phyloP scores from a whole-genome alignment of 768 basidiomycete species.

The Lentinula sp. region DNA sequence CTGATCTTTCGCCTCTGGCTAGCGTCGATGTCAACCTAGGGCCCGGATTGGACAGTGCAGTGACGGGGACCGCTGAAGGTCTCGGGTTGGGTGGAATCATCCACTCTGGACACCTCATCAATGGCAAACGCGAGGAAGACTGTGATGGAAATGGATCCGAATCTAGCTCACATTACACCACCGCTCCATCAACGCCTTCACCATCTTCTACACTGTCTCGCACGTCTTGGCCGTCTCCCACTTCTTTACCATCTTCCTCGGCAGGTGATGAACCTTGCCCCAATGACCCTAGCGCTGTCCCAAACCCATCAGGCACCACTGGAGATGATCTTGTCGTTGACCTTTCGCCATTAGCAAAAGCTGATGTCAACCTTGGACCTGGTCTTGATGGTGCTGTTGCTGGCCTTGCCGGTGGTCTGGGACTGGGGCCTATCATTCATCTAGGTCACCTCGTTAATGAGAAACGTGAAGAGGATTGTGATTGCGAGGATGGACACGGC shows the following conservation, averaged over 20 bases:
- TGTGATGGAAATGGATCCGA: neutral
- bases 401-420: neutral
- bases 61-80: neutral
- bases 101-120: neutral
- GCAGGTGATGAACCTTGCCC: neutral
- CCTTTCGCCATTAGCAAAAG: neutral
- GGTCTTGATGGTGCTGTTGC: neutral
- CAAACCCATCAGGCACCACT: neutral
- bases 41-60: neutral
- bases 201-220: neutral
- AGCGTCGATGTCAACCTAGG: neutral
- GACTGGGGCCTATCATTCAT: neutral
- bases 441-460: neutral
- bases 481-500: neutral
- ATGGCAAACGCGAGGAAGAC: neutral
- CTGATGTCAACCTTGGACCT: neutral
- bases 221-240: too few relatives aligned
- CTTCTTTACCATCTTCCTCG: too few relatives aligned
- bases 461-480: neutral
- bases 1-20: neutral
- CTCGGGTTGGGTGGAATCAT: neutral
- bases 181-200: neutral
- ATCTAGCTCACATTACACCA: neutral
- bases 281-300: neutral
- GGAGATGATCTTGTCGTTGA: neutral